Percentiles rank a stretch among this genome's conserved stretches.
phyloP scores from a whole-genome alignment of 148 eudicot genomes.

The Camellia lanceoleosa region DNA sequence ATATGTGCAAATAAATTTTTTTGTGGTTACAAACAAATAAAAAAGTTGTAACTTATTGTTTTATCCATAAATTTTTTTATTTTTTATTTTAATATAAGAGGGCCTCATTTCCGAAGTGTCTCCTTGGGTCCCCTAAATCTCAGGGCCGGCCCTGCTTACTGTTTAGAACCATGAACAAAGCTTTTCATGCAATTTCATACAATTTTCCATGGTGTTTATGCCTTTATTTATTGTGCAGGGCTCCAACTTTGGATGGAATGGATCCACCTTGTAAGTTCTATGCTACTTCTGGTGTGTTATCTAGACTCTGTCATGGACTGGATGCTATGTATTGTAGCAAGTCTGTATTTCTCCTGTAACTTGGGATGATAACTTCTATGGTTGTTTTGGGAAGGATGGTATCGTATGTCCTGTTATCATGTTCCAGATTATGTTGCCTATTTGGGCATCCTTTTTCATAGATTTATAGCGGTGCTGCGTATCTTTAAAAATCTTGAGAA shows the following conservation, averaged over 20 bases:
- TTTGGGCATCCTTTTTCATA: neutral
- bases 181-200: constrained; percentile 1
- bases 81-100: too few relatives aligned
- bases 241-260: constrained; percentile 74
- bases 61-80: too few relatives aligned
- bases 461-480: neutral
- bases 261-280: constrained; percentile 55
- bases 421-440: neutral
- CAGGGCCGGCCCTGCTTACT: neutral
- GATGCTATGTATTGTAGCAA: neutral
- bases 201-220: constrained; percentile 1
- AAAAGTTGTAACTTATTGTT: too few relatives aligned
- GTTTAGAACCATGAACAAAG: constrained; percentile 18
- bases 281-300: neutral
- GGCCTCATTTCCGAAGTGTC: too few relatives aligned
- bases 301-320: constrained; percentile 6
- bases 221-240: constrained; percentile 44
- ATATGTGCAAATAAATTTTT: too few relatives aligned
- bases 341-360: neutral
- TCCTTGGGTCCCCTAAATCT: too few relatives aligned
- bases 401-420: neutral
- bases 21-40: too few relatives aligned
- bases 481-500: neutral
- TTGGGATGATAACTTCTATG: neutral
- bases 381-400: neutral